Conservation (phyloP, 768 basidiomycete genomes). For the Suillus americanus region DNA sequence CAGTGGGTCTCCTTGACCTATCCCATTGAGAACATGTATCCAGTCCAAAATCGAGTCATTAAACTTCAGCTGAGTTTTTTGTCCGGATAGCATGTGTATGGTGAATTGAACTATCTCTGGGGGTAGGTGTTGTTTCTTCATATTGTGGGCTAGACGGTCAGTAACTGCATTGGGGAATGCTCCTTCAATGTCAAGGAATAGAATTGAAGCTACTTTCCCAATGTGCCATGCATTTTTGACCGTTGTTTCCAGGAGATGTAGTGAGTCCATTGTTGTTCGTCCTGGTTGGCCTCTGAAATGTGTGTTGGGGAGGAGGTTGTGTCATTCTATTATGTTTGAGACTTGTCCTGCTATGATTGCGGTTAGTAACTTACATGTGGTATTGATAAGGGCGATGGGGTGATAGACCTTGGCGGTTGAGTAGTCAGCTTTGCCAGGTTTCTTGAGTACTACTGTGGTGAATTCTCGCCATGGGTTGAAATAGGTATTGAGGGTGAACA, state of each 20-base stretch:
- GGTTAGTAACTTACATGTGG: constrained; percentile 30
- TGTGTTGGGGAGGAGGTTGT: constrained; percentile 30
- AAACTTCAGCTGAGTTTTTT: constrained; percentile 12
- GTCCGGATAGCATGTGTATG: constrained; percentile 29
- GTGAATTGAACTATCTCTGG: constrained; percentile 11
- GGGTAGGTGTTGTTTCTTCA: constrained; percentile 26
- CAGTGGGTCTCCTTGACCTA: constrained; percentile 17
- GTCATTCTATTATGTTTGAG: constrained; percentile 27
- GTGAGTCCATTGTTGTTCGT: constrained; percentile 30
- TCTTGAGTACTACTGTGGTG: constrained; percentile 10
- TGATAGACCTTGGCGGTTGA: constrained; percentile 31
- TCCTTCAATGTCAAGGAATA: constrained; percentile 29
- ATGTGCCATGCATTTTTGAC: constrained; percentile 38
- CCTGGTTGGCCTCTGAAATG: constrained; percentile 19
- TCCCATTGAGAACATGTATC: constrained; percentile 10
- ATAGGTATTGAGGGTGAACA: not conserved
- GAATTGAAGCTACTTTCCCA: constrained; percentile 32
- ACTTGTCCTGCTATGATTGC: constrained; percentile 26
- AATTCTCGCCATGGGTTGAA: not conserved
- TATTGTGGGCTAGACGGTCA: constrained; percentile 27
- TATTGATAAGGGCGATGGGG: constrained; percentile 38
- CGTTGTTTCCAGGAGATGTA: constrained; percentile 29
- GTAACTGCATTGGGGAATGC: constrained; percentile 33
- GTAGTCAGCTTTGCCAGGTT: constrained; percentile 39
- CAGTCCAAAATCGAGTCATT: constrained; percentile 13